phyloP scores from a whole-genome alignment of 345 rosid genomes.

The Aegle marmelos region DNA sequence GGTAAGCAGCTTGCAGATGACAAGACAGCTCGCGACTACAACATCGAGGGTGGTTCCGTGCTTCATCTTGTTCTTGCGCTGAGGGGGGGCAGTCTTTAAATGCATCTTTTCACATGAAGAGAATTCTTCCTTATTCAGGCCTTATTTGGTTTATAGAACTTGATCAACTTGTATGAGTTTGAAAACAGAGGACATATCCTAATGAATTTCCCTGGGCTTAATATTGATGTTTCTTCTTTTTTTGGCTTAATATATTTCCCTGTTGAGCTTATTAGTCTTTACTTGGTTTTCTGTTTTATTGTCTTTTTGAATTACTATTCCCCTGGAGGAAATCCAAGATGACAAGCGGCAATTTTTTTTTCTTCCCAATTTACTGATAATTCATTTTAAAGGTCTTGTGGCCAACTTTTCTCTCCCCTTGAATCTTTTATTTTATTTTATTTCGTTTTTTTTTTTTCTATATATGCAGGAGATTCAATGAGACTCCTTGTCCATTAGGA shows the following conservation, averaged over 20 bases:
- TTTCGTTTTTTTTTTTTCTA: too few species aligned
- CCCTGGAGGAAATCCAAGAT: too few species aligned
- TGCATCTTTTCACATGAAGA: background rate
- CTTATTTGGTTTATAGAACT: background rate
- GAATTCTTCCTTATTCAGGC: background rate
- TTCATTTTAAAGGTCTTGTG: too few species aligned
- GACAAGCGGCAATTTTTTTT: too few species aligned
- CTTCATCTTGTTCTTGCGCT: slow-evolving; percentile 97
- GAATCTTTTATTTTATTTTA: too few species aligned
- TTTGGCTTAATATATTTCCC: background rate
- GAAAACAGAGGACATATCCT: background rate
- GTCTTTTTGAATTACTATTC: background rate
- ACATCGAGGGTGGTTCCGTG: slow-evolving; percentile 95
- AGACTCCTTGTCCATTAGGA: background rate
- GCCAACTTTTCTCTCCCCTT: background rate
- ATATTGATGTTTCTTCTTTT: background rate
- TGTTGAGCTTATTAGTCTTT: background rate
- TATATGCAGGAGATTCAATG: background rate
- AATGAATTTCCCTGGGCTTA: background rate
- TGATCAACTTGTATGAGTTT: slow-evolving; percentile 13
- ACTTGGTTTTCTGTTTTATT: background rate
- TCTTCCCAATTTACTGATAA: too few species aligned
- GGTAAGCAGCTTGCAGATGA: slow-evolving; percentile 98
- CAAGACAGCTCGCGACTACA: slow-evolving; percentile 87
- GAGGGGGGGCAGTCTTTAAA: slow-evolving; percentile 61